These are phyloP conservation scores for Isoetes engelmannii DNA, from an alignment of 83 land plant genomes.

Conservation along the genomic window DNA sequence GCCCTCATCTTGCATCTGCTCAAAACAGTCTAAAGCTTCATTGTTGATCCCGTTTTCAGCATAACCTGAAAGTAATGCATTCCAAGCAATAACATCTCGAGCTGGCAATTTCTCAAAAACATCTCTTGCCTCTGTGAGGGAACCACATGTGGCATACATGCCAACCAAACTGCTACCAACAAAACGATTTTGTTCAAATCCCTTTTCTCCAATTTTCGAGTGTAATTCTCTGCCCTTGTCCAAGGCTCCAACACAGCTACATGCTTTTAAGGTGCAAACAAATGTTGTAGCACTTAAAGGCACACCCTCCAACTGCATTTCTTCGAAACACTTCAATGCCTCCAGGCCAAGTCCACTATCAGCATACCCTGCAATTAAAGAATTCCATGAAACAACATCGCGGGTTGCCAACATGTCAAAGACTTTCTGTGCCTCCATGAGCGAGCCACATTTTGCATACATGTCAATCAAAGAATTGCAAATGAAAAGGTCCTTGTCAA, in stretches of 20 bases:
- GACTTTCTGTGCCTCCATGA: neutral
- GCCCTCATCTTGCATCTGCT: conserved; percentile 9
- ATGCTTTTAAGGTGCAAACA: conserved; percentile 3
- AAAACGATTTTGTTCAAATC: neutral
- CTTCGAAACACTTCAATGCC: too few relatives aligned
- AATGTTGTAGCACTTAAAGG: neutral
- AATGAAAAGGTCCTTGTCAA: conserved; percentile 1
- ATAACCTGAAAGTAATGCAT: neutral
- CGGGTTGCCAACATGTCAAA: neutral
- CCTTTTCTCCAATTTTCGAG: neutral
- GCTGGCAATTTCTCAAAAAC: too few relatives aligned
- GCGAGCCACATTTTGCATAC: neutral
- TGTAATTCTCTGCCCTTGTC: conserved; percentile 5
- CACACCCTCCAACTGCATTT: too few relatives aligned
- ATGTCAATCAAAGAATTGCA: neutral
- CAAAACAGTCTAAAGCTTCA: neutral
- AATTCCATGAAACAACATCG: conserved; percentile 8
- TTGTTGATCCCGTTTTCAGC: neutral
- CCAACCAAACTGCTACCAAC: conserved; percentile 4
- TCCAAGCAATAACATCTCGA: too few relatives aligned
- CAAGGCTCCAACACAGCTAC: neutral
- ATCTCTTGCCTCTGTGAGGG: neutral
- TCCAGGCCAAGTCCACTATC: too few relatives aligned
- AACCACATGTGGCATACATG: conserved; percentile 8
- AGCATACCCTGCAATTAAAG: too few relatives aligned